Evolutionary conservation across 352 stramenopile species (phyloP).

Genomic region (Pythium brassicae): DNA sequence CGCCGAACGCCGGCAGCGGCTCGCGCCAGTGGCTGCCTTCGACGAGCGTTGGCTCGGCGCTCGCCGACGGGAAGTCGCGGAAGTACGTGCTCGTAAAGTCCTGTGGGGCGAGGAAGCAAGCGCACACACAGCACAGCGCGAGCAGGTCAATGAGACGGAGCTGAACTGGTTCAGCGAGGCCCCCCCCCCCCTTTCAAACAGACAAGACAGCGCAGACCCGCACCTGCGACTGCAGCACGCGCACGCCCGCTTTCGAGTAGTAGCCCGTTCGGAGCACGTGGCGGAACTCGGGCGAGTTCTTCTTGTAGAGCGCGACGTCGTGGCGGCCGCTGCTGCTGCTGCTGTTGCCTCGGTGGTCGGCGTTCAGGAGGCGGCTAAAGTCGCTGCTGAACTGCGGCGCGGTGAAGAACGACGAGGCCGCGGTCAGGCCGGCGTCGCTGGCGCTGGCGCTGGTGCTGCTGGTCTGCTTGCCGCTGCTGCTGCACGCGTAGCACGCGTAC

Average conservation of each 20-base stretch:
- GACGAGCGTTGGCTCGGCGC: constrained; percentile 16
- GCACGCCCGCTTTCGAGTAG: constrained; percentile 35
- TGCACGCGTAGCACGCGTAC: constrained; percentile 36
- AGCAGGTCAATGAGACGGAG: not conserved
- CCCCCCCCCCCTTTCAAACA: too few relatives aligned
- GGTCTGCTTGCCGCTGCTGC: constrained; percentile 13
- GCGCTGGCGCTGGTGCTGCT: constrained; percentile 21
- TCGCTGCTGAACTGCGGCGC: not conserved
- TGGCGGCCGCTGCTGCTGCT: constrained; percentile 1
- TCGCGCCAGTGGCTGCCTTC: constrained; percentile 19
- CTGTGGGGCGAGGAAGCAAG: not conserved
- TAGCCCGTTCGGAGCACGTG: constrained; percentile 30
- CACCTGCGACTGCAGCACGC: constrained; percentile 20
- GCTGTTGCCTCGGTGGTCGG: too few relatives aligned
- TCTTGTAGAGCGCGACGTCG: constrained; percentile 21
- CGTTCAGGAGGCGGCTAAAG: too few relatives aligned
- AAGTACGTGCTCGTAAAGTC: constrained; percentile 29
- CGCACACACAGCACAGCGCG: not conserved
- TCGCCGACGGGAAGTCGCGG: constrained; percentile 13
- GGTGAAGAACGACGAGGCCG: not conserved
- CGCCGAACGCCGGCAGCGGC: constrained; percentile 34
- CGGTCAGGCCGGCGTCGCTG: constrained; percentile 17
- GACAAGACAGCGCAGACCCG: not conserved
- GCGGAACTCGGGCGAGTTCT: constrained; percentile 35
- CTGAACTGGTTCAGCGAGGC: too few relatives aligned